Conservation (phyloP, 164 flowering plant species). For the Chloranthus sessilifolius region DNA sequence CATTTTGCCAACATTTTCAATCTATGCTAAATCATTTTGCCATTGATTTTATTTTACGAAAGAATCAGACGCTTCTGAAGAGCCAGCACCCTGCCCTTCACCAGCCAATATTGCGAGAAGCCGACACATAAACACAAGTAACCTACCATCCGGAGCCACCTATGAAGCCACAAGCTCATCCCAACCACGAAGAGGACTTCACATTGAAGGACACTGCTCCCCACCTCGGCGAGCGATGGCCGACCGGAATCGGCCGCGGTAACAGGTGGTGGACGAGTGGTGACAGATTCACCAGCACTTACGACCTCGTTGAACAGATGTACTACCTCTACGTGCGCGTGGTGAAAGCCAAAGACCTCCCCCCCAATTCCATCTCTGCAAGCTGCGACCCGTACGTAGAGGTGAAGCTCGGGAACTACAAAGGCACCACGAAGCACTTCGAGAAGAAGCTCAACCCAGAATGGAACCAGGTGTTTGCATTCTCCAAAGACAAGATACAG, state of each 20-base stretch:
- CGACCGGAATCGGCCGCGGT: slow-evolving; percentile 45
- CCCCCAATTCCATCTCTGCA: slow-evolving; percentile 40
- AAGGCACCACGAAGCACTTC: slow-evolving; percentile 56
- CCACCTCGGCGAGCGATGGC: slow-evolving; percentile 67
- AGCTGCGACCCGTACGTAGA: slow-evolving; percentile 65
- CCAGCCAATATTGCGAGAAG: slow-evolving; percentile 11
- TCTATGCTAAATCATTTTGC: neutral
- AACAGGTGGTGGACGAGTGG: slow-evolving; percentile 61
- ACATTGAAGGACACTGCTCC: slow-evolving; percentile 65
- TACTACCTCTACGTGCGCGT: slow-evolving; percentile 69
- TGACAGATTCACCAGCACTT: slow-evolving; percentile 62
- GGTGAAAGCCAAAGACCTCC: slow-evolving; percentile 75
- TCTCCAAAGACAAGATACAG: slow-evolving; percentile 67
- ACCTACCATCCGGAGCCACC: slow-evolving; percentile 12
- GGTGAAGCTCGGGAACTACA: slow-evolving; percentile 76
- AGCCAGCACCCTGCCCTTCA: too few relatives aligned
- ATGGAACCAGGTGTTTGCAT: slow-evolving; percentile 71
- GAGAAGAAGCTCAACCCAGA: slow-evolving; percentile 68
- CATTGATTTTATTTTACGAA: too few relatives aligned
- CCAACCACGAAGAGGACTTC: slow-evolving; percentile 47
- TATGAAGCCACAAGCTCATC: slow-evolving; percentile 18
- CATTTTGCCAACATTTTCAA: neutral
- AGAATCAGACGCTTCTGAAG: too few relatives aligned
- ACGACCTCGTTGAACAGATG: slow-evolving; percentile 85
- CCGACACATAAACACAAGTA: slow-evolving; percentile 17